Percentiles rank a stretch among this genome's conserved stretches.
phyloP scores from a whole-genome alignment of 495 filamentous ascomycete species.

The Aeminium ludgeri region DNA sequence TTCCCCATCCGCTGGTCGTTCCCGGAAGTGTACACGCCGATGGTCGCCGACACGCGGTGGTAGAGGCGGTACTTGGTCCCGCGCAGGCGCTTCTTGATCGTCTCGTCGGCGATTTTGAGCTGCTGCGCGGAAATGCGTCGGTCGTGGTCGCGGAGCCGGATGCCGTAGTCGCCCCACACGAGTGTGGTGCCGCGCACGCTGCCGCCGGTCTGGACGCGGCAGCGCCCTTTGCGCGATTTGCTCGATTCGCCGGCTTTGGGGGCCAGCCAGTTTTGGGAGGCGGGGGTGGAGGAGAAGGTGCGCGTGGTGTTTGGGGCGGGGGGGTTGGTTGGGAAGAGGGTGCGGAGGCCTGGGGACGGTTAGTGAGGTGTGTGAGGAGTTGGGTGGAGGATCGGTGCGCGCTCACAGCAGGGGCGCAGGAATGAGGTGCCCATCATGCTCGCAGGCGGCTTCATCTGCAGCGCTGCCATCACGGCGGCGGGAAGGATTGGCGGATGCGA shows the following conservation, averaged over 20 bases:
- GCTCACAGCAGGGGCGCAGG: conserved; percentile 20
- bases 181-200: conserved; percentile 85
- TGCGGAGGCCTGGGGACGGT: conserved; percentile 13
- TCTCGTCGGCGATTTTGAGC: conserved; percentile 76
- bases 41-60: conserved; percentile 74
- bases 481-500: too few species aligned
- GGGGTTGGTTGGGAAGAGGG: conserved; percentile 13
- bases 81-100: conserved; percentile 72
- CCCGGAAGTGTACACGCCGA: conserved; percentile 86
- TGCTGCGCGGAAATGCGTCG: conserved; percentile 75
- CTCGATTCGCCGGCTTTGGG: conserved; percentile 56
- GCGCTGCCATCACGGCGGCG: too few species aligned
- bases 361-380: neutral
- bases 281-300: conserved; percentile 58
- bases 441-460: too few species aligned
- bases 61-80: conserved; percentile 88
- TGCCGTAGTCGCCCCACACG: conserved; percentile 86
- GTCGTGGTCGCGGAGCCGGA: conserved; percentile 88
- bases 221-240: conserved; percentile 81
- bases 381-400: neutral
- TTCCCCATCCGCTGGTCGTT: conserved; percentile 97
- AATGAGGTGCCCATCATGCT: too few species aligned
- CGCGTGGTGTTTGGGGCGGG: conserved; percentile 22
- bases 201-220: conserved; percentile 77
- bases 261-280: conserved; percentile 55